Evolutionary conservation across 805 yeast genomes (phyloP), one percentile per base, ranked within the genome.

Genomic region (Candida pseudofarinosa): DNA sequence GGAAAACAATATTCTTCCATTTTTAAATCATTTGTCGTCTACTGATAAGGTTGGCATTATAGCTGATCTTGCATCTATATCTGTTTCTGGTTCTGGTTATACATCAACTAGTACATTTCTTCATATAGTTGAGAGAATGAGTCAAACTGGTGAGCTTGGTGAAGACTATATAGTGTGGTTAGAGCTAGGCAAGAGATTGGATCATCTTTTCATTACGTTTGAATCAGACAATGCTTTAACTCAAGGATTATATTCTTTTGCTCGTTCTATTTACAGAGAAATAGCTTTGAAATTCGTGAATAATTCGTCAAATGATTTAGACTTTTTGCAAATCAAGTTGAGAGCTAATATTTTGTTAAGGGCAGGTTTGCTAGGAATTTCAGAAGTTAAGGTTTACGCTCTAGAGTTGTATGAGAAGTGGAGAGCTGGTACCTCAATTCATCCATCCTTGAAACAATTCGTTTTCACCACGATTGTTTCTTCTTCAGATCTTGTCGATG

Each of bases 21-120:
- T 71, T 46, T 52, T 77, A 33, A 55, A 54, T 14, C 44, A 57
- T 19, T 56, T 79, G 23, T 59, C 76, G 3, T 56, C 74, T 3
- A 69, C 67, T 41, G 83, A 79, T 50, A 73, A 71, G 47, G 73
- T 80, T 44, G 81, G 80, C 1, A 58, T 80, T 23, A 59, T 80
- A 41, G 79, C 82, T 1, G 85, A 80, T 55, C 55, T 71, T 2
- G 63, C 72, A 1, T 65, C 80, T 1, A 69, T 73, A 26, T 75
- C 81, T 2, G 67, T 68, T 41, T 65, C 80, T 1, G 81, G 80
- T 4, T 47, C 60, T 17, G 54, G 61, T 17, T 38, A 47, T 8
- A 55, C 63, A 2, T 45, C 58, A 17, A 71, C 79, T 1, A 54
- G 71, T 6, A 65, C 74, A 8, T 69, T 77, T 35, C 65, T 80